A percentile compares a stretch with the other conserved stretches of the same genome.
Conservation (phyloP, 2,329 filamentous ascomycete species). For the Ampelomyces quisqualis region DNA sequence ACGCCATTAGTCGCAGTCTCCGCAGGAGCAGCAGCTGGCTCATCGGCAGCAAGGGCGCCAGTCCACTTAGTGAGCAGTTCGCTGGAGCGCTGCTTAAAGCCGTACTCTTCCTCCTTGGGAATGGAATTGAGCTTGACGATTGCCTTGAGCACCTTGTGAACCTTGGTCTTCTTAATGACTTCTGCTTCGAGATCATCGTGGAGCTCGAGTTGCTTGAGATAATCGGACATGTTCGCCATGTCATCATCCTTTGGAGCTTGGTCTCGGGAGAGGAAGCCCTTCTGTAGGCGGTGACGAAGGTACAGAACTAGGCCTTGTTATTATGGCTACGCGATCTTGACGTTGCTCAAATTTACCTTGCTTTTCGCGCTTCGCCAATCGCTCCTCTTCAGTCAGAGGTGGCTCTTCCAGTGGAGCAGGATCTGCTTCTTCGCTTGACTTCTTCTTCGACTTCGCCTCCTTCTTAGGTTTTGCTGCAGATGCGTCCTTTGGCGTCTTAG, state of each 20-base stretch:
- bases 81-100: constrained; percentile 83
- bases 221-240: constrained; percentile 76
- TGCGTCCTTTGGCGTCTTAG: constrained; percentile 43
- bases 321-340: neutral
- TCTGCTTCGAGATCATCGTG: constrained; percentile 79
- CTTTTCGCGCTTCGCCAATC: constrained; percentile 60
- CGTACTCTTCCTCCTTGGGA: constrained; percentile 75
- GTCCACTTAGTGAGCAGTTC: constrained; percentile 86
- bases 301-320: constrained; percentile 68
- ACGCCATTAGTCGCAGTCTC: constrained; percentile 38
- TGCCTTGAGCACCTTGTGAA: constrained; percentile 96
- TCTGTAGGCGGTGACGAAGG: constrained; percentile 90
- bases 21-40: constrained; percentile 25
- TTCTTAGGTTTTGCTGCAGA: constrained; percentile 60
- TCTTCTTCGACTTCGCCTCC: constrained; percentile 58
- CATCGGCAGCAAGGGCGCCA: constrained; percentile 60
- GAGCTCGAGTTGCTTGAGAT: constrained; percentile 76
- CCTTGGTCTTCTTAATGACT: constrained; percentile 90
- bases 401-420: constrained; percentile 53
- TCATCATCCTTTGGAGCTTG: constrained; percentile 82
- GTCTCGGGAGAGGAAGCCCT: constrained; percentile 84
- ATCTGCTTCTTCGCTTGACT: constrained; percentile 58
- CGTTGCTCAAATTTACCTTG: constrained; percentile 47
- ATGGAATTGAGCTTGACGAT: constrained; percentile 86
- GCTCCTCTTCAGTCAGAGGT: constrained; percentile 56